Evolutionary conservation across 805 yeast species (phyloP).

Genomic region (Ogataea dorogensis): DNA sequence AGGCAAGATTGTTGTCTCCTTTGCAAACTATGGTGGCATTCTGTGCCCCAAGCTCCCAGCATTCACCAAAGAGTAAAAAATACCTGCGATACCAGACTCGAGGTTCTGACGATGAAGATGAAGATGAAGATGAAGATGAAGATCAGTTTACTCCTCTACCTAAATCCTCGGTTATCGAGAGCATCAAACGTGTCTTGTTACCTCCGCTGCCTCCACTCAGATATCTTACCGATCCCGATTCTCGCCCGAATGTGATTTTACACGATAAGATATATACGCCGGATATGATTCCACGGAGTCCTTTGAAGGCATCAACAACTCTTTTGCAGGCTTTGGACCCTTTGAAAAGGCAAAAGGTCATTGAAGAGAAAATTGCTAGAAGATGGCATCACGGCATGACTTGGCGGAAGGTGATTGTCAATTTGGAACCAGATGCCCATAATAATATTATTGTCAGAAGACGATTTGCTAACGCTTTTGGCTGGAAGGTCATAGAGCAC

Average conservation of each 20-base stretch:
- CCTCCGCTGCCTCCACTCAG: constrained; percentile 77
- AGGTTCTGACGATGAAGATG: constrained; percentile 7
- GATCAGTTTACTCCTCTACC: constrained; percentile 42
- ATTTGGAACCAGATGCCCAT: constrained; percentile 89
- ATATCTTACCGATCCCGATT: constrained; percentile 65
- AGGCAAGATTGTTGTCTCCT: constrained; percentile 35
- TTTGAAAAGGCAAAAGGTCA: constrained; percentile 40
- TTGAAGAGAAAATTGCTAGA: constrained; percentile 82
- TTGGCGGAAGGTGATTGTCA: constrained; percentile 91
- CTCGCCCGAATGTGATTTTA: constrained; percentile 61
- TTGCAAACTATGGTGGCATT: constrained; percentile 44
- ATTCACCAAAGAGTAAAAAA: constrained; percentile 17
- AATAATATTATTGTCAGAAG: constrained; percentile 89
- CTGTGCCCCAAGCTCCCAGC: constrained; percentile 39
- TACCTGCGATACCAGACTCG: constrained; percentile 34
- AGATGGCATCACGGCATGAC: constrained; percentile 79
- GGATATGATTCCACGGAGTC: constrained; percentile 35
- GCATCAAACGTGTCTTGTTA: constrained; percentile 72
- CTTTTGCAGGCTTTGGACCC: constrained; percentile 32
- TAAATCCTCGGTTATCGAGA: constrained; percentile 70
- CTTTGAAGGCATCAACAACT: constrained; percentile 29
- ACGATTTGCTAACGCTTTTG: constrained; percentile 87
- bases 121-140: constrained; percentile 14
- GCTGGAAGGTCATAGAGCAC: constrained; percentile 92
- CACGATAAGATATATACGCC: constrained; percentile 86